Percentiles rank a stretch among this genome's conserved stretches.
Conservation (phyloP, 345 rosid species). For the Hibiscus syriacus region DNA sequence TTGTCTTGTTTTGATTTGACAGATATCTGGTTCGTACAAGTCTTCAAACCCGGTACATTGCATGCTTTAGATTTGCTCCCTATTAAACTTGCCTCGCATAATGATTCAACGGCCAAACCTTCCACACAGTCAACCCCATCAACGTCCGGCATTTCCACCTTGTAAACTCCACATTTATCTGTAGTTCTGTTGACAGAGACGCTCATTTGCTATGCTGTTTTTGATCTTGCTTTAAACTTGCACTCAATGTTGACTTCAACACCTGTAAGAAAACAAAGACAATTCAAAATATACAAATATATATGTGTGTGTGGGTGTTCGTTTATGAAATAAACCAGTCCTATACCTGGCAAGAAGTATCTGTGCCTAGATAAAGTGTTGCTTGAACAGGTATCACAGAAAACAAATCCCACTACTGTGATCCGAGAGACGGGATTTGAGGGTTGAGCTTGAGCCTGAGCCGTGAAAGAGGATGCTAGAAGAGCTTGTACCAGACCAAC, state of each 20-base stretch:
- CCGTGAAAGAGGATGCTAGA: slow-evolving; percentile 30
- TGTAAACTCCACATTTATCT: slow-evolving; percentile 55
- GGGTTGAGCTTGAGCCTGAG: slow-evolving; percentile 19
- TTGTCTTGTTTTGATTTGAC: slow-evolving; percentile 67
- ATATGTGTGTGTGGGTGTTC: neutral
- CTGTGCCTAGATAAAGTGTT: slow-evolving; percentile 66
- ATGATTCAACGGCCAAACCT: slow-evolving; percentile 45
- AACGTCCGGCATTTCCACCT: slow-evolving; percentile 57
- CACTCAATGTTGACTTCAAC: slow-evolving; percentile 65
- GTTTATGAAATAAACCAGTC: neutral
- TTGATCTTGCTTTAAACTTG: slow-evolving; percentile 59
- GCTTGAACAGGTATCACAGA: slow-evolving; percentile 60
- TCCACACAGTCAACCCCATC: slow-evolving; percentile 81
- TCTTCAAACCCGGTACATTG: slow-evolving; percentile 43
- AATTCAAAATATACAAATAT: neutral
- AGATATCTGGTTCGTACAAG: slow-evolving; percentile 55
- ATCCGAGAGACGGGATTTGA: slow-evolving; percentile 42
- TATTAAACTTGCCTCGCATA: slow-evolving; percentile 50
- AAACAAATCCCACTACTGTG: slow-evolving; percentile 73
- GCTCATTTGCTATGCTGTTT: slow-evolving; percentile 55
- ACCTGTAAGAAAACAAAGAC: slow-evolving; percentile 27
- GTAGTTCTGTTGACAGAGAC: slow-evolving; percentile 79
- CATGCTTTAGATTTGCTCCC: slow-evolving; percentile 36
- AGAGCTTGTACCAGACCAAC: slow-evolving; percentile 43
- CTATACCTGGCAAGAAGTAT: slow-evolving; percentile 81